These are phyloP conservation scores for Gossypium stocksii DNA, from an alignment of 345 rosid species.

Conservation along the genomic window DNA sequence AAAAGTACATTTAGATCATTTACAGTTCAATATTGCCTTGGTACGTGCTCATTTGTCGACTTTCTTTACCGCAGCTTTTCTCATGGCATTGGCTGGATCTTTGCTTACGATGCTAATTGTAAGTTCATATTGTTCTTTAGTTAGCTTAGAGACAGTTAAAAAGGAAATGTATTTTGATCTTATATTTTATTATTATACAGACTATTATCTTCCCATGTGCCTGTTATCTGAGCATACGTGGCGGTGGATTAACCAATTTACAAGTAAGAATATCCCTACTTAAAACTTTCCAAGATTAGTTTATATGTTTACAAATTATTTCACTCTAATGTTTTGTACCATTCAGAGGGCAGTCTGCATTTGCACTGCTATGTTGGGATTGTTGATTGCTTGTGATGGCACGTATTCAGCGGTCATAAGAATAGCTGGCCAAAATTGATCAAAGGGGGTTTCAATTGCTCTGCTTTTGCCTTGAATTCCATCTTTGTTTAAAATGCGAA, in stretches of 20 bases:
- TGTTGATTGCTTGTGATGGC: conserved; percentile 47
- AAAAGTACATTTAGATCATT: background rate
- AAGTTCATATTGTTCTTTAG: conserved; percentile 19
- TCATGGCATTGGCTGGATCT: conserved; percentile 77
- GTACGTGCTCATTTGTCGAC: conserved; percentile 6
- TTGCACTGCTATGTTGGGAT: conserved; percentile 42
- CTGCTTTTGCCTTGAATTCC: background rate
- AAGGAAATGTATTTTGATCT: background rate
- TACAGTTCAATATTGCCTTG: background rate
- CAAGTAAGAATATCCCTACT: conserved; percentile 40
- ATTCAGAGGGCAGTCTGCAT: conserved; percentile 53
- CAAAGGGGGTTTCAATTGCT: background rate
- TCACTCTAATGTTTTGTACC: background rate
- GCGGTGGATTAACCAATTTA: conserved; percentile 39
- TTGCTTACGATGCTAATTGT: conserved; percentile 70
- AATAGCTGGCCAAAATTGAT: conserved; percentile 36
- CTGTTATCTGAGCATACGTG: conserved; percentile 54
- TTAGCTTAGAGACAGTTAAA: background rate
- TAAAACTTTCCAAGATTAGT: background rate
- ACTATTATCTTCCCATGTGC: conserved; percentile 67
- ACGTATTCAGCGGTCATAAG: conserved; percentile 61
- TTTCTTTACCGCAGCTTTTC: conserved; percentile 41
- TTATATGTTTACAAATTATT: background rate
- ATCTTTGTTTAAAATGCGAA: background rate
- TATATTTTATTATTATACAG: conserved; percentile 32